A percentile compares a stretch with the other conserved stretches of the same genome.
phyloP scores from a whole-genome alignment of 176 grass and related monocot genomes.

The Lolium rigidum region DNA sequence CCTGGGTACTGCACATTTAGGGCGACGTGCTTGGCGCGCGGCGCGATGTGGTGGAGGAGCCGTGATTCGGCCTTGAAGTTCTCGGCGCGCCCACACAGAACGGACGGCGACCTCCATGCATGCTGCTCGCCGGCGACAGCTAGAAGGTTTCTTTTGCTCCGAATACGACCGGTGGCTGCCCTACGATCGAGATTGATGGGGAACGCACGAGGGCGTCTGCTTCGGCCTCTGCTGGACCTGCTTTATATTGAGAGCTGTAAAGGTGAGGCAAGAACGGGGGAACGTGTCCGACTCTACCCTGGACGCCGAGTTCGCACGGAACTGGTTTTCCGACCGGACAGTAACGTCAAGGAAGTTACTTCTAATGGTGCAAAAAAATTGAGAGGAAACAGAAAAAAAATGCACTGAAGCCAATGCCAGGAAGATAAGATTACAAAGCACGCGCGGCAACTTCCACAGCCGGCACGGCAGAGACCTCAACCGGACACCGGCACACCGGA shows the following conservation, averaged over 20 bases:
- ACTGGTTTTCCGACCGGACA: background rate
- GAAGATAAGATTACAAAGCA: background rate
- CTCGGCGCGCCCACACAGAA: background rate
- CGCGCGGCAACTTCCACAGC: background rate
- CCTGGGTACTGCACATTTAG: slow-evolving; percentile 22
- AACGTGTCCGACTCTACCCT: background rate
- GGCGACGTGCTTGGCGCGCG: background rate
- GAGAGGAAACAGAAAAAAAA: background rate
- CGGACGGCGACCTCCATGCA: slow-evolving; percentile 9
- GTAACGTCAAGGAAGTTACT: background rate
- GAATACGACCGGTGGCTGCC: background rate
- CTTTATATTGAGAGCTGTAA: too few relatives aligned
- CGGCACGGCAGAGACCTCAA: background rate
- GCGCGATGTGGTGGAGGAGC: background rate
- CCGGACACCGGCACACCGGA: slow-evolving; percentile 52
- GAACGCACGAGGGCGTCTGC: background rate
- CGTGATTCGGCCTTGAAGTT: background rate
- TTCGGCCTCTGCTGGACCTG: too few relatives aligned
- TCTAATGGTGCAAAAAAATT: background rate
- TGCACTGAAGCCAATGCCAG: background rate
- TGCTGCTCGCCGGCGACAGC: background rate
- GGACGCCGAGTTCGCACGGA: background rate
- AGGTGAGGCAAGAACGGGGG: too few relatives aligned
- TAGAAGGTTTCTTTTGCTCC: too few relatives aligned
- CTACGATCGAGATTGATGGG: background rate